Evolutionary conservation across 2,329 filamentous ascomycete genomes (phyloP).

Genomic region (Penicillium janthinellum): DNA sequence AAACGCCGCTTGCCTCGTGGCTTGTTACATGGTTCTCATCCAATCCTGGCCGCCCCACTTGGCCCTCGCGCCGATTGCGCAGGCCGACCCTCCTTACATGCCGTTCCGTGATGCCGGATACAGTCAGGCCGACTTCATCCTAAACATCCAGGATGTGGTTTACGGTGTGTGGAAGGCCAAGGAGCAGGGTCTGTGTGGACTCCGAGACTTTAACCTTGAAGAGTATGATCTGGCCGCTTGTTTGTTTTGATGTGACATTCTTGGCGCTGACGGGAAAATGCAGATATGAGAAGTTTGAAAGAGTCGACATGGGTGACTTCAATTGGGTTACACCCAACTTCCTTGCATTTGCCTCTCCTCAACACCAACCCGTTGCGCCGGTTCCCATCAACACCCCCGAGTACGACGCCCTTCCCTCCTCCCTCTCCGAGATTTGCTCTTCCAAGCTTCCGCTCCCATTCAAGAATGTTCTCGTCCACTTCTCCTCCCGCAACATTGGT

Average conservation of each 20-base stretch:
- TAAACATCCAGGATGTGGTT: constrained; percentile 95
- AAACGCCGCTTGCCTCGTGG: constrained; percentile 91
- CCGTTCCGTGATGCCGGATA: constrained; percentile 98
- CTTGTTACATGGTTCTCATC: constrained; percentile 98
- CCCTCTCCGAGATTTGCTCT: constrained; percentile 69
- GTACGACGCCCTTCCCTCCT: constrained; percentile 74
- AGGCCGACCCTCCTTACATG: constrained; percentile 97
- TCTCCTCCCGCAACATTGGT: constrained; percentile 82
- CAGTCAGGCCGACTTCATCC: constrained; percentile 94
- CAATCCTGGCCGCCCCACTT: constrained; percentile 97
- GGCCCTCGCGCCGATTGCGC: constrained; percentile 90
- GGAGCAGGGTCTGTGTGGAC: constrained; percentile 85
- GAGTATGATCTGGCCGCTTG: constrained; percentile 57
- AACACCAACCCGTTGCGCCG: constrained; percentile 73
- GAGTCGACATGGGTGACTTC: constrained; percentile 98
- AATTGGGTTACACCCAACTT: constrained; percentile 98
- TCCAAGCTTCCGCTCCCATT: constrained; percentile 79
- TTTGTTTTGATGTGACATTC: background rate
- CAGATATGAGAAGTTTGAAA: constrained; percentile 87
- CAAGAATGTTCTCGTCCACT: constrained; percentile 93
- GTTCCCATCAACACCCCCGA: constrained; percentile 72
- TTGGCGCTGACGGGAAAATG: constrained; percentile 17
- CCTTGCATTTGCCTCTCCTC: constrained; percentile 92
- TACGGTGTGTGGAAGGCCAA: constrained; percentile 99
- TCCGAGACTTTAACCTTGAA: constrained; percentile 93